phyloP scores from a whole-genome alignment of 2,329 filamentous ascomycete genomes.

The Teratosphaeria nubilosa region DNA sequence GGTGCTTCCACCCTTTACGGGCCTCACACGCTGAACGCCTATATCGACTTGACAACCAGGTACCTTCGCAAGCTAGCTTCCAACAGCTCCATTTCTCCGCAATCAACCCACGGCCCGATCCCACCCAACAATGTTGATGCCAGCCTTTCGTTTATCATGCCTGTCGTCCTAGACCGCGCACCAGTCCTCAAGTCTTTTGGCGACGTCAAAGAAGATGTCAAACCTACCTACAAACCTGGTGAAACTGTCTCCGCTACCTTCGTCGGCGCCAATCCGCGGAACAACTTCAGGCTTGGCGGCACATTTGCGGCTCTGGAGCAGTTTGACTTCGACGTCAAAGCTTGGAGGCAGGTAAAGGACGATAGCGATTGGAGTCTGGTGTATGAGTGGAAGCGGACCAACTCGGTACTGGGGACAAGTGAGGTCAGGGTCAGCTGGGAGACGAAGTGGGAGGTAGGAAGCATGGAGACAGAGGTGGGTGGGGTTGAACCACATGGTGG shows the following conservation, averaged over 20 bases:
- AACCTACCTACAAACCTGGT: slow-evolving; percentile 45
- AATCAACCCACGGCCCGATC: slow-evolving; percentile 39
- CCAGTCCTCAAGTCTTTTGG: slow-evolving; percentile 62
- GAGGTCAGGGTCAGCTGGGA: slow-evolving; percentile 76
- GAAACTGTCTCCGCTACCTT: slow-evolving; percentile 58
- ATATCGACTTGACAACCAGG: slow-evolving; percentile 74
- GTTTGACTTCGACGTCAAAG: slow-evolving; percentile 32
- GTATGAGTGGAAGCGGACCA: slow-evolving; percentile 68
- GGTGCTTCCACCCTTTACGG: slow-evolving; percentile 89
- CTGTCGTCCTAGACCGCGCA: slow-evolving; percentile 63
- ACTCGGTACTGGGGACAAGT: slow-evolving; percentile 60
- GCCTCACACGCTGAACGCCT: slow-evolving; percentile 69
- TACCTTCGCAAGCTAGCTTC: slow-evolving; percentile 40
- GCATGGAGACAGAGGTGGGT: background rate
- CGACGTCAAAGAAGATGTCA: slow-evolving; percentile 46
- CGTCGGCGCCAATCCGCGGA: slow-evolving; percentile 80
- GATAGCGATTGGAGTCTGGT: slow-evolving; percentile 79
- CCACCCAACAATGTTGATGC: slow-evolving; percentile 69
- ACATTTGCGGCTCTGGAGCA: slow-evolving; percentile 72
- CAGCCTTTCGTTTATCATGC: slow-evolving; percentile 71
- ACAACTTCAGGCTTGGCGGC: slow-evolving; percentile 67
- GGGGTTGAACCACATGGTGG: slow-evolving; percentile 10
- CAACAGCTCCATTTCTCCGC: slow-evolving; percentile 13
- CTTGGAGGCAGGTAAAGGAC: slow-evolving; percentile 58
- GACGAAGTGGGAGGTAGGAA: slow-evolving; percentile 43